Percentiles rank a stretch among this genome's conserved stretches.
Conservation (phyloP, 148 eudicot species). For the Vaccinium corymbosum region DNA sequence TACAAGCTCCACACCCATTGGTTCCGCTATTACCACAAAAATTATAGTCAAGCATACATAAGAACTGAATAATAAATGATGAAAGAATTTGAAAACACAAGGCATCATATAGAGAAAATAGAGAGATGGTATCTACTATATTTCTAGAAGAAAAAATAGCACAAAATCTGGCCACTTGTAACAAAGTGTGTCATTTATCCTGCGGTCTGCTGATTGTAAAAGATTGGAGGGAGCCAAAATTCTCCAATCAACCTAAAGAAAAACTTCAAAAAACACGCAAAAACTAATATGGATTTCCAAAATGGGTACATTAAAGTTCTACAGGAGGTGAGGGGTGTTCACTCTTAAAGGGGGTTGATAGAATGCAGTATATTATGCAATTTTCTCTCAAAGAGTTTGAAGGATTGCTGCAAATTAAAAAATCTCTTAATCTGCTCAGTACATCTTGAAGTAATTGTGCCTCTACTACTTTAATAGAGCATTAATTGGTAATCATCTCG, state of each 20-base stretch:
- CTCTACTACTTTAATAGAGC: no score
- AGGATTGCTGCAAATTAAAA: not conserved
- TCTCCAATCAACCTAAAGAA: not conserved
- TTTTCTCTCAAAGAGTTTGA: not conserved
- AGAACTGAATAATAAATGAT: not conserved
- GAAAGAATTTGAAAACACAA: not conserved
- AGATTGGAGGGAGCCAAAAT: not conserved
- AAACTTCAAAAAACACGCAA: not conserved
- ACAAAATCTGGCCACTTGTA: not conserved
- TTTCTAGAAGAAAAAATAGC: not conserved
- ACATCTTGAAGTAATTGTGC: not conserved
- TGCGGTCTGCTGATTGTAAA: not conserved
- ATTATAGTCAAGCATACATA: not conserved
- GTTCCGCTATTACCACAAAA: constrained; percentile 56
- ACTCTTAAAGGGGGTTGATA: not conserved
- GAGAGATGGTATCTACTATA: not conserved
- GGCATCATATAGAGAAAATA: constrained; percentile 1
- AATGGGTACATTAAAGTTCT: not conserved
- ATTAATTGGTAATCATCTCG: not conserved
- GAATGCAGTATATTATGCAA: not conserved
- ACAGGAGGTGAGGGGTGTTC: not conserved
- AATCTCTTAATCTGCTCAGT: not conserved
- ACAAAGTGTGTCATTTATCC: not conserved
- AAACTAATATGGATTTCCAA: not conserved
- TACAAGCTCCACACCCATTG: constrained; percentile 66